Evolutionary conservation across 495 filamentous ascomycete species (phyloP).

Genomic region (Daldinia decipiens): DNA sequence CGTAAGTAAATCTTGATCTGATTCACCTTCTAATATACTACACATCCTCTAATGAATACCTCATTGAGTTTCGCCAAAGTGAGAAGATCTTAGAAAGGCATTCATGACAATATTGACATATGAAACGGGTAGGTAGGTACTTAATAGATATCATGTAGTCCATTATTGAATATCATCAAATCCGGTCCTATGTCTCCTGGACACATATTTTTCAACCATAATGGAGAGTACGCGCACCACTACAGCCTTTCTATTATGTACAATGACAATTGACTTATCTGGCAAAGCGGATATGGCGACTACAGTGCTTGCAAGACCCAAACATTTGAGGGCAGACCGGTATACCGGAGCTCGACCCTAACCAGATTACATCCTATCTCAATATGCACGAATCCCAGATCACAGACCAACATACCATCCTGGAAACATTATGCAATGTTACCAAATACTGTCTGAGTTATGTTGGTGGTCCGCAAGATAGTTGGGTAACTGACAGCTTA

Average conservation of each 20-base stretch:
- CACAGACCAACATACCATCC: slow-evolving; percentile 56
- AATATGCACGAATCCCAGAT: slow-evolving; percentile 59
- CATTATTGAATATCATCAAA: slow-evolving; percentile 23
- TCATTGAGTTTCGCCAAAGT: neutral
- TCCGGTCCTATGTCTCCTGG: slow-evolving; percentile 32
- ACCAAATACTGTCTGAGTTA: slow-evolving; percentile 49
- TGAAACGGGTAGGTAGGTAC: neutral
- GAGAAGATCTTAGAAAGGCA: neutral
- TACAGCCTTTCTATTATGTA: slow-evolving; percentile 40
- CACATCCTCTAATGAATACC: neutral
- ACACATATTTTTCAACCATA: slow-evolving; percentile 38
- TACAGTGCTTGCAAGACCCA: slow-evolving; percentile 48
- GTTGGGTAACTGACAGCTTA: slow-evolving; percentile 34
- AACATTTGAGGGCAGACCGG: slow-evolving; percentile 50
- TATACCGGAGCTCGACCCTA: slow-evolving; percentile 38
- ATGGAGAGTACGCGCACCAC: slow-evolving; percentile 31
- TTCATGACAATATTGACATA: neutral
- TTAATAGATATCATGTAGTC: neutral
- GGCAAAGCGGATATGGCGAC: slow-evolving; percentile 29
- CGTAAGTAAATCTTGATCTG: slow-evolving; percentile 19
- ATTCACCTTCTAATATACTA: neutral
- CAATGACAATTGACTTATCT: slow-evolving; percentile 36
- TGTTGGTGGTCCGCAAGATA: slow-evolving; percentile 47
- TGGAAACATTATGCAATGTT: slow-evolving; percentile 56
- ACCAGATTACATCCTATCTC: slow-evolving; percentile 25